Base-by-base conservation (phyloP, 106 monocot species). In the Posidonia australis region DNA sequence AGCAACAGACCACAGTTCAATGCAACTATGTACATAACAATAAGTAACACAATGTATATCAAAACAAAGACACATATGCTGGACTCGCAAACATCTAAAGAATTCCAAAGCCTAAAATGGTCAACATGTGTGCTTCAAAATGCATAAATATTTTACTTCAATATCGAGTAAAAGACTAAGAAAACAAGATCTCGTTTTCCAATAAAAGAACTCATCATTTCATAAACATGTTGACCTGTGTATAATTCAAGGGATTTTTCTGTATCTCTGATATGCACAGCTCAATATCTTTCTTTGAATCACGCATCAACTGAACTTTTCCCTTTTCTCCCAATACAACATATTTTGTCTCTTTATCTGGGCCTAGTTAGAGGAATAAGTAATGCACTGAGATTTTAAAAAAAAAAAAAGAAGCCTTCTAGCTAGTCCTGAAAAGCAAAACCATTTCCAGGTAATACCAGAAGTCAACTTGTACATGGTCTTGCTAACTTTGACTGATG, bases 251-350 rank as follows among this genome's bases (percentile, higher is more conserved):
- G 23, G 89, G 93, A 57, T 84, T 94, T 56, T 89, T 94, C 76
- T 94, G 93, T 57, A 86, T 55, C 71, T 94, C 93, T 29, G 83
- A 36, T 62, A 86, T 53, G 13, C 57, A 60, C 75, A 94, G 64
- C 54, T 62, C 77, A 70, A 94, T 89, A 49, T 63, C 70, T 2
- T 73, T 67, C 79, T 74, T 89, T 19, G 89, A 89, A 60, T 94
- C 86, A 73, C 93, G 89, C 31, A 94, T 29, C 28, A 94, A 31
- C 48, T 94, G 93, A 66, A 80, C 93, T 77, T 94, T 94, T 0
- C 93, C 93, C 59, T 94, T 94, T 65, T 94, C 93, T 26, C 93
- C 93, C 72, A 89, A 67, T 49, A 93, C 51, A 27, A 94, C 89
- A 63, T 86, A 94, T 57, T 84, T 89, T 14, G 86, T 67, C 67